Evolutionary conservation across 148 eudicot genomes (phyloP), one percentile per base, ranked within the genome.

Genomic region (Rhododendron mucronatum): DNA sequence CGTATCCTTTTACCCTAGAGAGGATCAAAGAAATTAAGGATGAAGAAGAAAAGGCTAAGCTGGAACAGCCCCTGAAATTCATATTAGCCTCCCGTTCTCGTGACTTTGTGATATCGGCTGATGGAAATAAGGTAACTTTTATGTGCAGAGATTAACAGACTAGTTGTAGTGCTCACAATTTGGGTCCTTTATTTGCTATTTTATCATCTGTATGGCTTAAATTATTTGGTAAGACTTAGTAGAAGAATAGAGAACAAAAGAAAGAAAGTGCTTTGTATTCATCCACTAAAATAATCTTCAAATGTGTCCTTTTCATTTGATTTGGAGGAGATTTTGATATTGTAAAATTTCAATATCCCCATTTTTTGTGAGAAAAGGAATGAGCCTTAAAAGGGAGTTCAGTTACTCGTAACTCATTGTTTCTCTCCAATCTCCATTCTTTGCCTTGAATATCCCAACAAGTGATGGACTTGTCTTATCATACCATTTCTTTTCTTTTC

Each of bases 41-140:
- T 20, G 61, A 89, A 86, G 89, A 90, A 82, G 92, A 92, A 84
- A 87, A 82, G 8, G 92, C 90, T n/a, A 92, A 63, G 87, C 84
- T 80, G 71, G 84, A 78, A 88, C 91, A 85, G 90, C 90, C 84
- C 82, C 74, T 92, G 87, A 91, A 83, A 73, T 87, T 90, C n/a
- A 84, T 92, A 80, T 85, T 92, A 89, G 91, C 85, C 33, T 57
- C 87, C 78, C 86, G 77, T 28, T 76, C 90, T 74, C 91, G 94
- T 28, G 93, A 92, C 82, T 90, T 87, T 86, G 89, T 92, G 83
- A 78, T 91, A 65, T 81, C 89, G 39, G 82, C 88, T 83, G 89
- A 86, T 86, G 93, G 78, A 15, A 89, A 78, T 33, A 82, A 90
- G 92, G 94, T 90, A 51, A 75, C 63, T n/a, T 63, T 83, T 53